Evolutionary conservation across 148 eudicot species (phyloP).

Genomic region (Agrostemma githago): DNA sequence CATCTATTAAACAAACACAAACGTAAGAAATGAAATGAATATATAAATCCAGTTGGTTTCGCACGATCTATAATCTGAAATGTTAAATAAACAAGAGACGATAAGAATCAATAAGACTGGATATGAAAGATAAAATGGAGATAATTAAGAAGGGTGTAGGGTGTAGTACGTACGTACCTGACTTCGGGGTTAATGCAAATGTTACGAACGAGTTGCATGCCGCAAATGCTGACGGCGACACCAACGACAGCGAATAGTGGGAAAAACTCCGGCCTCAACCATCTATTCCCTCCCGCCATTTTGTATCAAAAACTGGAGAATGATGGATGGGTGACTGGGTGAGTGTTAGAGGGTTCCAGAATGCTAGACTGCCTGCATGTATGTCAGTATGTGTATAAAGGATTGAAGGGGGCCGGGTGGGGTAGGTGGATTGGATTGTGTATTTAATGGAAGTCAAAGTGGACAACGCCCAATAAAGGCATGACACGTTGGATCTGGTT

Average conservation of each 20-base stretch:
- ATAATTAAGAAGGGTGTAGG: background rate
- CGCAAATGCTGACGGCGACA: slow-evolving; percentile 43
- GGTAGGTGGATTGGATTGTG: background rate
- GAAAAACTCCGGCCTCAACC: slow-evolving; percentile 44
- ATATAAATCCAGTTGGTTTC: too few relatives aligned
- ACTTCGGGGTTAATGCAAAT: slow-evolving; percentile 47
- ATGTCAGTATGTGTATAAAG: background rate
- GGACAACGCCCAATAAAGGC: slow-evolving; percentile 2
- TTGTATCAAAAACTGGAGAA: background rate
- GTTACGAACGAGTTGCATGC: slow-evolving; percentile 35
- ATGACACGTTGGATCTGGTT: background rate
- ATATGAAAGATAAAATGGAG: background rate
- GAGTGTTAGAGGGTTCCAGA: background rate
- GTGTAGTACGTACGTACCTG: slow-evolving; percentile 21
- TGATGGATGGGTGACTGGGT: background rate
- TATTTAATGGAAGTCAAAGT: background rate
- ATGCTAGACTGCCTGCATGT: too few relatives aligned
- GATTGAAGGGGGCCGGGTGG: background rate
- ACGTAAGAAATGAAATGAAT: too few relatives aligned
- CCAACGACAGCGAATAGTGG: slow-evolving; percentile 39
- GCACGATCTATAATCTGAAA: too few relatives aligned
- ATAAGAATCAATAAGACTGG: background rate
- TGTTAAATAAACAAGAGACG: background rate
- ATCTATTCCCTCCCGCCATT: slow-evolving; percentile 29
- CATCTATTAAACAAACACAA: too few relatives aligned